Evolutionary conservation across 208 protist genomes (phyloP).

Genomic region (Leptomonas seymouri): DNA sequence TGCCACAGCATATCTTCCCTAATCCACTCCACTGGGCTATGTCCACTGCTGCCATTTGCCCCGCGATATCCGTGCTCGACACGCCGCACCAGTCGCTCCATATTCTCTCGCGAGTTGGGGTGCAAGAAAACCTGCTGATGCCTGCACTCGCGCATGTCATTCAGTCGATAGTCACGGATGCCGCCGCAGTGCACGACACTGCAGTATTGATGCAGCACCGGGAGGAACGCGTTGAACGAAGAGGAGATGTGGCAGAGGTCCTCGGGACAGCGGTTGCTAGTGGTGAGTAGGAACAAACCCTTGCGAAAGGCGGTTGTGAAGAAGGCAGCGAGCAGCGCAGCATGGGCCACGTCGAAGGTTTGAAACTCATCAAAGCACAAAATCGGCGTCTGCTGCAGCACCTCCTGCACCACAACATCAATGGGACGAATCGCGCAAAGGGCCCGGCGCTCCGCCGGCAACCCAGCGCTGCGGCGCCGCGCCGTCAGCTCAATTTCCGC

Average conservation of each 20-base stretch:
- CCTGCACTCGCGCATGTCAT: constrained; percentile 32
- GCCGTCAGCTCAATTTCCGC: constrained; percentile 40
- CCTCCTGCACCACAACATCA: constrained; percentile 67
- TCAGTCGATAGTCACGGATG: constrained; percentile 65
- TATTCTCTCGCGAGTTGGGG: constrained; percentile 59
- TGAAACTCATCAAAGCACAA: constrained; percentile 95
- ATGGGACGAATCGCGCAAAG: constrained; percentile 52
- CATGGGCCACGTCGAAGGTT: constrained; percentile 90
- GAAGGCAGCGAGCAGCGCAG: constrained; percentile 77
- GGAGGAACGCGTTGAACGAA: constrained; percentile 70
- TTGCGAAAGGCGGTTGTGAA: constrained; percentile 74
- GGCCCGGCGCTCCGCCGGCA: constrained; percentile 11
- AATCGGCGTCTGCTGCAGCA: constrained; percentile 77
- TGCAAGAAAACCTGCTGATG: constrained; percentile 65
- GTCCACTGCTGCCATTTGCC: background rate
- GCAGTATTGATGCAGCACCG: constrained; percentile 66
- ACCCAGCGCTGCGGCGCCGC: constrained; percentile 19
- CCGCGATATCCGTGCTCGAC: constrained; percentile 52
- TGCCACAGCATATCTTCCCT: constrained; percentile 56
- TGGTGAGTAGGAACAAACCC: constrained; percentile 83
- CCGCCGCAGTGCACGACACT: constrained; percentile 58
- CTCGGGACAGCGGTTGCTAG: constrained; percentile 85
- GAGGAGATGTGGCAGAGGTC: constrained; percentile 69
- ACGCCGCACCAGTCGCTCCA: constrained; percentile 47
- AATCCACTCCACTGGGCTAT: constrained; percentile 38